Evolutionary conservation across 805 yeast species (phyloP).

Genomic region (Huiozyma sinensis): DNA sequence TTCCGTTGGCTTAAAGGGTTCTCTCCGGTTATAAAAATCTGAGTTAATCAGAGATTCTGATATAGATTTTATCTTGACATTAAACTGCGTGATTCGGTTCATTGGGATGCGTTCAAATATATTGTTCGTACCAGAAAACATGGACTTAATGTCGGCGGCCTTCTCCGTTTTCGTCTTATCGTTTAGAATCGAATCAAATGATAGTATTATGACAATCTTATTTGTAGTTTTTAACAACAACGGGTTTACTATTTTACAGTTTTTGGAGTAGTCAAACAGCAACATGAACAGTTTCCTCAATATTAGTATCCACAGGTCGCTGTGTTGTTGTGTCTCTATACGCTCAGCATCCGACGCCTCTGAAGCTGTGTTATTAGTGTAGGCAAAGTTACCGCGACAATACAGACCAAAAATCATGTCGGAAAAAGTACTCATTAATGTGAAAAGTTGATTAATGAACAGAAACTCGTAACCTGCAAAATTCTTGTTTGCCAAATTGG

Average conservation of each 20-base stretch:
- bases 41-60: slow-evolving; percentile 25
- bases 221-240: slow-evolving; percentile 9
- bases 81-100: slow-evolving; percentile 8
- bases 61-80: slow-evolving; percentile 15
- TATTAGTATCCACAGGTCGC: slow-evolving; percentile 10
- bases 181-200: slow-evolving; percentile 1
- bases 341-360: neutral
- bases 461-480: slow-evolving; percentile 25
- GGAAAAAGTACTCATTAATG: slow-evolving; percentile 14
- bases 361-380: neutral
- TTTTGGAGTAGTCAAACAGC: slow-evolving; percentile 23
- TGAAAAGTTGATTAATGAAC: slow-evolving; percentile 21
- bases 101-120: slow-evolving; percentile 13
- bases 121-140: slow-evolving; percentile 3
- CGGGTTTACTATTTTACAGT: slow-evolving; percentile 17
- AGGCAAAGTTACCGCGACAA: slow-evolving; percentile 13
- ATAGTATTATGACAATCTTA: slow-evolving; percentile 9
- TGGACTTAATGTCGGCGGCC: slow-evolving; percentile 1
- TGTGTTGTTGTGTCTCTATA: slow-evolving; percentile 7
- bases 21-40: slow-evolving; percentile 20
- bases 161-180: neutral
- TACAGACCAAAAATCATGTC: slow-evolving; percentile 19
- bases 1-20: slow-evolving; percentile 9
- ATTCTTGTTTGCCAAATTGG: slow-evolving; percentile 23
- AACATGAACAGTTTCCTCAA: slow-evolving; percentile 21